phyloP scores from a whole-genome alignment of 2,329 filamentous ascomycete genomes.

The Venturia aucupariae region DNA sequence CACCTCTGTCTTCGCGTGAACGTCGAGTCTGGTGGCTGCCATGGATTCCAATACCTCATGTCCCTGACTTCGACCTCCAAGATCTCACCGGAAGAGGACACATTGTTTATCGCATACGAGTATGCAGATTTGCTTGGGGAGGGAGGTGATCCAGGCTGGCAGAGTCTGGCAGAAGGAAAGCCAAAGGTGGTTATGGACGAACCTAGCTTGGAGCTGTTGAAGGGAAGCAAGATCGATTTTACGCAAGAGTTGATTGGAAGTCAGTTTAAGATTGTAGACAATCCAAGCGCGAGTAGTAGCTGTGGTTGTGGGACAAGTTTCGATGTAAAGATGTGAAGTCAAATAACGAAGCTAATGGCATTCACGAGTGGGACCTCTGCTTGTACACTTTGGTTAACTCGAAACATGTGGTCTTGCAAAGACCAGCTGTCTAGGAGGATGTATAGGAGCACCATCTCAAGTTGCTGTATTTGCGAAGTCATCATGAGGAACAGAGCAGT shows the following conservation, averaged over 20 bases:
- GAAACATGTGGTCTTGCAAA: neutral
- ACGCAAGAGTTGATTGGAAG: slow-evolving; percentile 90
- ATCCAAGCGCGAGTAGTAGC: slow-evolving; percentile 82
- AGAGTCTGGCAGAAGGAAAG: slow-evolving; percentile 9
- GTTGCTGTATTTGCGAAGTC: no score
- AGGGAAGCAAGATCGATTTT: slow-evolving; percentile 92
- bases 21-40: slow-evolving; percentile 89
- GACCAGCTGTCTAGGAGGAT: neutral
- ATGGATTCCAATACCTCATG: slow-evolving; percentile 98
- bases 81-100: slow-evolving; percentile 61
- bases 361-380: neutral
- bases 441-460: neutral
- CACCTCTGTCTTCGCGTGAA: slow-evolving; percentile 80
- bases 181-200: slow-evolving; percentile 87
- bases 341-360: neutral
- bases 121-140: slow-evolving; percentile 29
- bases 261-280: slow-evolving; percentile 95
- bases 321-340: slow-evolving; percentile 57
- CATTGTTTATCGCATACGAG: slow-evolving; percentile 49
- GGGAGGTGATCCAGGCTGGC: slow-evolving; percentile 20
- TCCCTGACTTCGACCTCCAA: slow-evolving; percentile 53
- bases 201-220: slow-evolving; percentile 76
- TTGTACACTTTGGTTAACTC: neutral
- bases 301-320: slow-evolving; percentile 98
- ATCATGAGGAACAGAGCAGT: no score